Conservation (phyloP, 345 rosid species). For the Eucalyptus dawsonii region DNA sequence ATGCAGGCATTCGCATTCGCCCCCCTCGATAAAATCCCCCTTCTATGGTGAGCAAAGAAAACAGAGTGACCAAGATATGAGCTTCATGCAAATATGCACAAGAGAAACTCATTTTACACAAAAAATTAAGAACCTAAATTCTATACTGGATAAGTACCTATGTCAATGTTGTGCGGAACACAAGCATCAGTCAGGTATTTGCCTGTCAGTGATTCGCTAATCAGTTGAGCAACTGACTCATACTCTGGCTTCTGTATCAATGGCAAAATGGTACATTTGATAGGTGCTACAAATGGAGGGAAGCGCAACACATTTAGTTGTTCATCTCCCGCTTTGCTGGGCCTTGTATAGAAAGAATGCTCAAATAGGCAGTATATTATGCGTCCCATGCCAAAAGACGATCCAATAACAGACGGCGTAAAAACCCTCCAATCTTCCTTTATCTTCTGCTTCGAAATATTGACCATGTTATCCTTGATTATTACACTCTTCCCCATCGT, state of each 20-base stretch:
- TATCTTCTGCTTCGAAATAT: constrained; percentile 82
- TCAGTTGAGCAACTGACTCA: constrained; percentile 64
- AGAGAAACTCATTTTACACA: neutral
- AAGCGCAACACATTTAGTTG: constrained; percentile 78
- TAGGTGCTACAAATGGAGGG: constrained; percentile 86
- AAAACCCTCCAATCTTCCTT: constrained; percentile 78
- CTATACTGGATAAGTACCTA: constrained; percentile 23
- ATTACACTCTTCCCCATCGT: constrained; percentile 48
- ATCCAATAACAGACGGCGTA: constrained; percentile 91
- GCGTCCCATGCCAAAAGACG: constrained; percentile 90
- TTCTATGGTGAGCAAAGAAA: neutral
- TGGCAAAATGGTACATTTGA: constrained; percentile 92
- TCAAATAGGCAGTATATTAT: constrained; percentile 83
- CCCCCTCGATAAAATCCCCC: neutral
- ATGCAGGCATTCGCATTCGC: neutral
- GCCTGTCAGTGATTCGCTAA: constrained; percentile 52
- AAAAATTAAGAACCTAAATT: neutral
- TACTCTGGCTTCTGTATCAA: constrained; percentile 73
- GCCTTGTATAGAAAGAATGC: constrained; percentile 80
- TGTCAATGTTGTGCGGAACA: constrained; percentile 78
- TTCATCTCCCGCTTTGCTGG: constrained; percentile 90
- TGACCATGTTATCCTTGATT: constrained; percentile 71
- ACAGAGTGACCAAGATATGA: neutral
- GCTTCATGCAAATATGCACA: neutral
- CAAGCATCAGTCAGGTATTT: constrained; percentile 6